These are phyloP conservation scores for Suillus occidentalis DNA, from an alignment of 768 basidiomycete genomes.

Conservation along the genomic window DNA sequence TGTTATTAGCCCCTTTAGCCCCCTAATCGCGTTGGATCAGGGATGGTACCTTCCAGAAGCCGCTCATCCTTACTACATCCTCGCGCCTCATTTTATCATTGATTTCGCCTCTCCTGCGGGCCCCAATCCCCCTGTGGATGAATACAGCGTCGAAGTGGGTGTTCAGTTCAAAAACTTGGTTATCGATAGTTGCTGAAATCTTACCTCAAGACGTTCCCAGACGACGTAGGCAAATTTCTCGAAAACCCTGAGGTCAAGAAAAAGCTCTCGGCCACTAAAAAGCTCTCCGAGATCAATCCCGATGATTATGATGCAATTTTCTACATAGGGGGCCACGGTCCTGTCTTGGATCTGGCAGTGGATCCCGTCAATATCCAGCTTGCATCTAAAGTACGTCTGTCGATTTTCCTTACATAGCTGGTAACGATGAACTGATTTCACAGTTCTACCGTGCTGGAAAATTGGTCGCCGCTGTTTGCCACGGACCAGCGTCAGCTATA, in stretches of 20 bases:
- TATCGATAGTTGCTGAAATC: neutral
- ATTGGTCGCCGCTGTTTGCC: slow-evolving; percentile 73
- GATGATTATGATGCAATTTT: slow-evolving; percentile 73
- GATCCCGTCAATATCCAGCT: slow-evolving; percentile 59
- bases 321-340: slow-evolving; percentile 80
- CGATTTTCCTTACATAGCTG: neutral
- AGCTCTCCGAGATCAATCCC: slow-evolving; percentile 55
- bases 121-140: slow-evolving; percentile 71
- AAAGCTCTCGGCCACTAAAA: slow-evolving; percentile 58
- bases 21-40: slow-evolving; percentile 30
- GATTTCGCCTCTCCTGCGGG: slow-evolving; percentile 63
- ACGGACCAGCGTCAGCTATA: slow-evolving; percentile 60
- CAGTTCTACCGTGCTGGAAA: slow-evolving; percentile 72
- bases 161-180: too few relatives aligned
- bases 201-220: slow-evolving; percentile 46
- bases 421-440: neutral
- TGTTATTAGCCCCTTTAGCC: neutral
- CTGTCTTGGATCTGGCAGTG: slow-evolving; percentile 66
- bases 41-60: slow-evolving; percentile 82
- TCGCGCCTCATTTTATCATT: slow-evolving; percentile 49
- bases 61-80: slow-evolving; percentile 67
- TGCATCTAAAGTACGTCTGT: slow-evolving; percentile 47
- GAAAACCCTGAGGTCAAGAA: slow-evolving; percentile 52
- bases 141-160: slow-evolving; percentile 49
- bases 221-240: slow-evolving; percentile 60